Evolutionary conservation across 768 basidiomycete species (phyloP).

Genomic region (Ramaria sp.): DNA sequence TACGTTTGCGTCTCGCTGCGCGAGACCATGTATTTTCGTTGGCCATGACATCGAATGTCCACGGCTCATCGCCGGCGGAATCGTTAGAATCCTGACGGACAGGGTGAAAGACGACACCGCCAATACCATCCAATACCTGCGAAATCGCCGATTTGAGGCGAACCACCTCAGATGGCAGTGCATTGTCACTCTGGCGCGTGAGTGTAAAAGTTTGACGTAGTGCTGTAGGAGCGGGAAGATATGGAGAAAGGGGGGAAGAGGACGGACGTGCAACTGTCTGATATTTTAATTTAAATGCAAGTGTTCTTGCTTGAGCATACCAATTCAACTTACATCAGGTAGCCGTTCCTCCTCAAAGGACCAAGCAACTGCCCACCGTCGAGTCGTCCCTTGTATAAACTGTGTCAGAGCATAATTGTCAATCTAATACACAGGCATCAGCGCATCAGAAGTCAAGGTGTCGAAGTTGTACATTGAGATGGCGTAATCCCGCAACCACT

Average conservation of each 20-base stretch:
- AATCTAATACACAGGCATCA: constrained; percentile 37
- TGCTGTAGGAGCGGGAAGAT: constrained; percentile 51
- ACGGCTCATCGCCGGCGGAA: background rate
- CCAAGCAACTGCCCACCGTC: constrained; percentile 92
- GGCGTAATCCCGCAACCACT: constrained; percentile 46
- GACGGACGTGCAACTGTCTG: constrained; percentile 28
- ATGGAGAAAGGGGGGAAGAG: constrained; percentile 33
- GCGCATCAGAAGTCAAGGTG: background rate
- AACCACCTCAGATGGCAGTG: background rate
- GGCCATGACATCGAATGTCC: constrained; percentile 17
- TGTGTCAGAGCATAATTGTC: constrained; percentile 80
- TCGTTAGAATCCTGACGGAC: constrained; percentile 1
- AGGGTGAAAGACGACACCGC: constrained; percentile 14
- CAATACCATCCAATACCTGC: constrained; percentile 25
- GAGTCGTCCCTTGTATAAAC: constrained; percentile 77
- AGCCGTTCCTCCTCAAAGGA: constrained; percentile 54
- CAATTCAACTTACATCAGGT: constrained; percentile 55
- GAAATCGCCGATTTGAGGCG: constrained; percentile 17
- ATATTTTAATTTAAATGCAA: constrained; percentile 20
- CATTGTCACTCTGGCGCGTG: background rate
- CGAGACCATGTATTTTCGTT: constrained; percentile 57
- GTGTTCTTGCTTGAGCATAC: background rate
- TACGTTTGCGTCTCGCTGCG: constrained; percentile 41
- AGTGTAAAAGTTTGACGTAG: constrained; percentile 29
- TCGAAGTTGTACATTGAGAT: constrained; percentile 26